Evolutionary conservation across 78 protist genomes (phyloP), one percentile per base, ranked within the genome.

Genomic region (Protostelium mycophagum): DNA sequence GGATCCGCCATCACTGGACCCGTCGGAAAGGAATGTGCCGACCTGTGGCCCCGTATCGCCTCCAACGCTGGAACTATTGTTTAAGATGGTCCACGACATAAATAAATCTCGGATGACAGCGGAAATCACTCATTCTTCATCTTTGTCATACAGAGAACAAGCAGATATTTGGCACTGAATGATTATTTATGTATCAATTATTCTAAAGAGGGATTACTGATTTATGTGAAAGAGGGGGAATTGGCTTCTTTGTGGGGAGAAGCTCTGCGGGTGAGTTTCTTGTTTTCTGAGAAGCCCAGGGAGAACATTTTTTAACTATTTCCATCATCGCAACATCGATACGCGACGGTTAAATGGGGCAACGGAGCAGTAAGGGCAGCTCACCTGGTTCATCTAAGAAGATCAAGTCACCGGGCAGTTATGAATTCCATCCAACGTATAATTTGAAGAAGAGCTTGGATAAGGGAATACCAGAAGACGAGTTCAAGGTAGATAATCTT

Each of bases 1-100:
- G 99, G 99, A 39, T 98, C 99, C 0, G 98, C 97, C 90, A 95
- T 99, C 94, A 93, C 97, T 1, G 99, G 99, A 9, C 99, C 99
- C 84, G 99, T 99, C 39, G 99, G 98, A 89, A 98, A 98, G 96
- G 99, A 99, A 93, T 94, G 98, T 97, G 99, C 99, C 37, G 99
- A 98, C 83, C 88, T 99, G 83, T 99, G 99, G 99, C 99, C 99
- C 90, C 87, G 88, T 63, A 92, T 93, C 37, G 91, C 91, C 88
- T 85, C 87, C 94, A 86, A 87, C 87, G 73, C 93, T 37, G 89
- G 93, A 83, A 73, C 88, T n/a, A 36, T 86, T n/a, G 28, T 86
- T n/a, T 86, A 86, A 86, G 63, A 25, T 51, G 5, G 73, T 51
- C 16, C 16, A 5, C 73, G 73, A 51, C 5, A 51, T 51, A 51